These are phyloP conservation scores for Aspergillus tubingensis DNA, from an alignment of 2,329 filamentous ascomycete genomes.

Conservation along the genomic window DNA sequence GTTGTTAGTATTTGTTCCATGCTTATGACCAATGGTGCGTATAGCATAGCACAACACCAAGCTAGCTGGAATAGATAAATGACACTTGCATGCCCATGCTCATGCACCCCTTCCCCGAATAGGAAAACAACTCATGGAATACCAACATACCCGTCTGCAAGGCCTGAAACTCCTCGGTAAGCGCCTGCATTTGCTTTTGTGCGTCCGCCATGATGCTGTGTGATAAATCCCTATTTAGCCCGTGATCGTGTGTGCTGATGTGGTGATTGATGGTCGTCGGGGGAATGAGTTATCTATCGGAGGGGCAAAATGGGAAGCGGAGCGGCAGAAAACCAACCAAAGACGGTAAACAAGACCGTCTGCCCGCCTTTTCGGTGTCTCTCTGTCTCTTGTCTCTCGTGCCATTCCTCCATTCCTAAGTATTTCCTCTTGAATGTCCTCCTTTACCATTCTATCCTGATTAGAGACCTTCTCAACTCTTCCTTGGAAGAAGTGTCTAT, in stretches of 20 bases:
- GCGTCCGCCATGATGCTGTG: constrained; percentile 63
- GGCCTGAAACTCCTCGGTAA: constrained; percentile 85
- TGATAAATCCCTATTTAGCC: no score
- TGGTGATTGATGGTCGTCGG: constrained; percentile 22
- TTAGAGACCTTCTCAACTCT: no score
- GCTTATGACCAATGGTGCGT: not conserved
- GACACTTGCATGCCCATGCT: not conserved
- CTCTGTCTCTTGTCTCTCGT: constrained; percentile 3
- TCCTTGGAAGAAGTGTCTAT: no score
- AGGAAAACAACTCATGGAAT: not conserved
- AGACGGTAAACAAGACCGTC: constrained; percentile 19
- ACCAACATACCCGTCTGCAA: constrained; percentile 71
- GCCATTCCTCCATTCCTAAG: constrained; percentile 4
- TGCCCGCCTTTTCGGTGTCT: constrained; percentile 19
- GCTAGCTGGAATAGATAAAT: not conserved
- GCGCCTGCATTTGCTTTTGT: constrained; percentile 75
- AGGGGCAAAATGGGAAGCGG: constrained; percentile 29
- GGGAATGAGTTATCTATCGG: constrained; percentile 24
- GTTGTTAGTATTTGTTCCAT: not conserved
- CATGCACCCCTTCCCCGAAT: not conserved
- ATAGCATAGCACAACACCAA: not conserved
- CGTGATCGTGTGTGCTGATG: not conserved
- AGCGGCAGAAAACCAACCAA: constrained; percentile 20
- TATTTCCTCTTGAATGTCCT: not conserved
- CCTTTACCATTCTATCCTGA: no score